Evolutionary conservation across 768 basidiomycete genomes (phyloP), one percentile per base, ranked within the genome.

Genomic region (Trametes villosa): DNA sequence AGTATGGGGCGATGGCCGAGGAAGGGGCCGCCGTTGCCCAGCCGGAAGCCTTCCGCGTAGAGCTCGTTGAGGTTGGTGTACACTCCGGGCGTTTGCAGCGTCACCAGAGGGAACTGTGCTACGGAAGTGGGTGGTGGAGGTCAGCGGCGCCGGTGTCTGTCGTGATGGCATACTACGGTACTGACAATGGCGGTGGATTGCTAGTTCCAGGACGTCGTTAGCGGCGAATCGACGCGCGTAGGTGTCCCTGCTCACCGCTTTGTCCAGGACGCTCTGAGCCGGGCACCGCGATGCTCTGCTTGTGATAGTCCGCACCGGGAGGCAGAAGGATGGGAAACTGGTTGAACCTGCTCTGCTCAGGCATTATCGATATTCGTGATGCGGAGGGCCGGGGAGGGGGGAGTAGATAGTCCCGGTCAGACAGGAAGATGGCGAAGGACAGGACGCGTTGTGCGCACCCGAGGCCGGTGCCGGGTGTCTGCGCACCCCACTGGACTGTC

Each of bases 221-320:
- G 42, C 20, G 3, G 24, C 34, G 50, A 44, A 11, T 44, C 42
- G 20, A 20, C 18, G 5, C 20, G 24, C 20, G 42, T 31, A 17
- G 18, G 40, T 13, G 59, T 44, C 42, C 29, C 61, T 52, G 31
- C 82, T 60, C 63, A 90, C 91, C 87, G 62, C 89, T 88, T 75
- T 92, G 88, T 33, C 91, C 91, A n/a, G 89, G 85, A 44, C 83
- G 83, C 74, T 88, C 88, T 0, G 92, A 92, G 26, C 90, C 92
- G 24, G 92, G 87, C 22, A 94, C 84, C 44, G 80, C 72, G 29
- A 87, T 74, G 17, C 84, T 76, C 75, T 94, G 92, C 59, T 75
- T 80, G 36, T 79, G 77, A 67, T 82, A 88, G 46, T 91, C 76
- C 38, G 77, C 46, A 27, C 76, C 68, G 7, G 65, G 69, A 5